Percentiles rank a stretch among this genome's conserved stretches.
Conservation (phyloP, 805 yeast genomes). For the Yamadazyma scolyti region DNA sequence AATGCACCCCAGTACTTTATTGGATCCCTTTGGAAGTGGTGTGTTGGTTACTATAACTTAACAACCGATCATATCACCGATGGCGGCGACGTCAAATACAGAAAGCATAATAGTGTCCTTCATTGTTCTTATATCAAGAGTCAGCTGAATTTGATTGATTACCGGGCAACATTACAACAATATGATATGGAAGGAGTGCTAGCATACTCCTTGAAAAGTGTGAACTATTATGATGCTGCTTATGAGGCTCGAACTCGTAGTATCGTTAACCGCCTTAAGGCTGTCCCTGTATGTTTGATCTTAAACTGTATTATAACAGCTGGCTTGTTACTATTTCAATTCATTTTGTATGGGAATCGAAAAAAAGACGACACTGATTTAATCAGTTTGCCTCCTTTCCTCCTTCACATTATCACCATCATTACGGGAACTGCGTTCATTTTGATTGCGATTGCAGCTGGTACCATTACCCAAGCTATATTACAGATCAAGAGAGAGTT, state of each 20-base stretch:
- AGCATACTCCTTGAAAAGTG: slow-evolving; percentile 31
- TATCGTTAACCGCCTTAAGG: slow-evolving; percentile 14
- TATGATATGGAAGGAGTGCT: slow-evolving; percentile 42
- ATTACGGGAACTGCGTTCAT: slow-evolving; percentile 22
- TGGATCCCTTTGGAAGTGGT: slow-evolving; percentile 41
- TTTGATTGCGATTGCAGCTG: slow-evolving; percentile 25
- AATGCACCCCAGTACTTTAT: slow-evolving; percentile 47
- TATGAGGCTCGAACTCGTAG: slow-evolving; percentile 11
- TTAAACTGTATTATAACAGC: slow-evolving; percentile 25
- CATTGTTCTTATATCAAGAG: slow-evolving; percentile 14
- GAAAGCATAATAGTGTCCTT: slow-evolving; percentile 17
- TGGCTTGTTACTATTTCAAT: slow-evolving; percentile 22
- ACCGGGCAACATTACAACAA: slow-evolving; percentile 33
- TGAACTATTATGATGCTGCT: neutral
- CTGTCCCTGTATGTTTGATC: slow-evolving; percentile 25
- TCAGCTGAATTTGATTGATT: slow-evolving; percentile 37
- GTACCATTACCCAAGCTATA: slow-evolving; percentile 25
- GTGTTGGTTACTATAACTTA: slow-evolving; percentile 38
- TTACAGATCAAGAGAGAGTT: slow-evolving; percentile 21
- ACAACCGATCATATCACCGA: slow-evolving; percentile 11
- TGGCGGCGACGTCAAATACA: slow-evolving; percentile 12
- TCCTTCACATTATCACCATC: slow-evolving; percentile 34
- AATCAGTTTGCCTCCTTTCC: slow-evolving; percentile 19
- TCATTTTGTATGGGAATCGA: slow-evolving; percentile 36
- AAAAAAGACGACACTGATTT: slow-evolving; percentile 29